phyloP scores from a whole-genome alignment of 1,139 yeast genomes.

The Zygoascus sp. region DNA sequence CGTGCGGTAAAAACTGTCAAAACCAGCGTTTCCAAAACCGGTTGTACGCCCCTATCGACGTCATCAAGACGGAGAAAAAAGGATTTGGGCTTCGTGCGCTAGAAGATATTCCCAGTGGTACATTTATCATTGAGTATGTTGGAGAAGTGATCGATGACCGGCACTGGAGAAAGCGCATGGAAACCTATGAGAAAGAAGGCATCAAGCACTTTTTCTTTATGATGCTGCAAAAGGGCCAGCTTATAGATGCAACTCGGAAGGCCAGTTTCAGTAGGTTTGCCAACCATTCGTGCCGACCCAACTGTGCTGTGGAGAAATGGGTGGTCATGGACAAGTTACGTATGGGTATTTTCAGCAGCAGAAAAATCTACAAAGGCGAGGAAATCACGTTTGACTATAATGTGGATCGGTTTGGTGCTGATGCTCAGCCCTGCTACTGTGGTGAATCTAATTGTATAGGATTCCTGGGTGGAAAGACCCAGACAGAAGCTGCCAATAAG shows the following conservation, averaged over 20 bases:
- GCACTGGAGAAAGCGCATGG: slow-evolving; percentile 67
- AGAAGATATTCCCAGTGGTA: slow-evolving; percentile 50
- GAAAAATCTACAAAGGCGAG: slow-evolving; percentile 70
- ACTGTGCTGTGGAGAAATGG: slow-evolving; percentile 96
- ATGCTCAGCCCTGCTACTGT: slow-evolving; percentile 91
- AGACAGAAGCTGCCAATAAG: slow-evolving; percentile 81
- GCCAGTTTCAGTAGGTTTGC: slow-evolving; percentile 89
- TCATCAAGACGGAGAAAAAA: slow-evolving; percentile 73
- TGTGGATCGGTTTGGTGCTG: slow-evolving; percentile 94
- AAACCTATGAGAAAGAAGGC: slow-evolving; percentile 64
- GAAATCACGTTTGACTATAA: slow-evolving; percentile 94
- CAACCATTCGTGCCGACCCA: slow-evolving; percentile 92
- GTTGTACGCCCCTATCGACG: slow-evolving; percentile 66
- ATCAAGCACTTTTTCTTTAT: slow-evolving; percentile 88
- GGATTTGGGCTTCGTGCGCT: slow-evolving; percentile 88
- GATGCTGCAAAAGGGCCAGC: slow-evolving; percentile 93
- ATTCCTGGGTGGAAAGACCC: slow-evolving; percentile 93
- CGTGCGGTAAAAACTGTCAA: slow-evolving; percentile 73
- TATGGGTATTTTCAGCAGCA: slow-evolving; percentile 92
- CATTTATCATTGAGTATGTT: slow-evolving; percentile 82
- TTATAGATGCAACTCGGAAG: slow-evolving; percentile 86
- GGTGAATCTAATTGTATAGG: slow-evolving; percentile 92
- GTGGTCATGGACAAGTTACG: slow-evolving; percentile 83
- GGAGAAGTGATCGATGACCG: slow-evolving; percentile 88
- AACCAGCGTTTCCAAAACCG: slow-evolving; percentile 82